Conservation (phyloP, 495 filamentous ascomycete genomes). For the Penicillium turbatum region DNA sequence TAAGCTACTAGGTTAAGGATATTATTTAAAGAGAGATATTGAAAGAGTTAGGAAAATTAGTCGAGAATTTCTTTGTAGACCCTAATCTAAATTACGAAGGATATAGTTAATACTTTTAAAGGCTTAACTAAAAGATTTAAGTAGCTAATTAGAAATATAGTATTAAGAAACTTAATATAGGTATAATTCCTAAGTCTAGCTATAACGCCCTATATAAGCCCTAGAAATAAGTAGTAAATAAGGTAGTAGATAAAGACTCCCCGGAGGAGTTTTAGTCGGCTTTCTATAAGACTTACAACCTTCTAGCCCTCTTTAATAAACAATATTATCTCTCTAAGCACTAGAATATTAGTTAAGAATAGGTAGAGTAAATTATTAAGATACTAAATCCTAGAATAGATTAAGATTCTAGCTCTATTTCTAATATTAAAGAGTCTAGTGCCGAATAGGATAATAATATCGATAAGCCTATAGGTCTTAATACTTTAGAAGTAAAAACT, state of each 20-base stretch:
- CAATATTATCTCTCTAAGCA: constrained; percentile 3
- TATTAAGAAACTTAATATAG: not conserved
- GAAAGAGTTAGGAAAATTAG: not conserved
- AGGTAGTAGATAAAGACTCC: not conserved
- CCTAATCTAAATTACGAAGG: not conserved
- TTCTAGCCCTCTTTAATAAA: constrained; percentile 10
- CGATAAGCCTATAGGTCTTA: not conserved
- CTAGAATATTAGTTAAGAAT: constrained; percentile 8
- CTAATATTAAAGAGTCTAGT: not conserved
- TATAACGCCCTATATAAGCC: not conserved
- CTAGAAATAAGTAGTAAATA: not conserved
- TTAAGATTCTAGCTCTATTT: not conserved
- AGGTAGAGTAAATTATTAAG: not conserved
- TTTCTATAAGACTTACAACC: constrained; percentile 3
- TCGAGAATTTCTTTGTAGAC: constrained; percentile 1
- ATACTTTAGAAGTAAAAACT: constrained; percentile 11
- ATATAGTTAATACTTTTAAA: not conserved
- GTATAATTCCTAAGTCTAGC: not conserved
- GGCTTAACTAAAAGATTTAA: constrained; percentile 1
- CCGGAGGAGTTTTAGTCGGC: not conserved
- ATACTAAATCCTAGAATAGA: not conserved
- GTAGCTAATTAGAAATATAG: not conserved
- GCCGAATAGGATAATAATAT: not conserved
- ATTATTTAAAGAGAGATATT: not conserved
- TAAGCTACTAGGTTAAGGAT: constrained; percentile 5